phyloP scores from a whole-genome alignment of 208 protist species.

The Acanthamoeba polyphaga region DNA sequence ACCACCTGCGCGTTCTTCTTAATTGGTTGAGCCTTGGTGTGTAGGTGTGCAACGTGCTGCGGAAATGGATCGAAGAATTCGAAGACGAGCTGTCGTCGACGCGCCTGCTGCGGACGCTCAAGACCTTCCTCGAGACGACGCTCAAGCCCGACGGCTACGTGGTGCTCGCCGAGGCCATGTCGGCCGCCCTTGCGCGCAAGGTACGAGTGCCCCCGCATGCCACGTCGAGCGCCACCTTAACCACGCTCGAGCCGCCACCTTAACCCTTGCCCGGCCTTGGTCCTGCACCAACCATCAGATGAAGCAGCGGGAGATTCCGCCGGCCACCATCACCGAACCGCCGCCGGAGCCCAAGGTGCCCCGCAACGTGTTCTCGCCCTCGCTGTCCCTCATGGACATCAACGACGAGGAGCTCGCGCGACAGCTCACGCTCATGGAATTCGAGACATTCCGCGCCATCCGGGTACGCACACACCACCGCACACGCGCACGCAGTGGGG shows the following conservation, averaged over 20 bases:
- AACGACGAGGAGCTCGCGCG: conserved; percentile 85
- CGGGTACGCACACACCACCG: background rate
- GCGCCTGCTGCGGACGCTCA: conserved; percentile 15
- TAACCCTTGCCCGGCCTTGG: background rate
- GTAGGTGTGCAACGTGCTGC: conserved; percentile 81
- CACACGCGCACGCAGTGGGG: no score
- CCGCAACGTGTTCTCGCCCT: conserved; percentile 79
- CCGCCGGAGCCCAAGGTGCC: conserved; percentile 54
- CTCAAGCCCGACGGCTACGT: conserved; percentile 32
- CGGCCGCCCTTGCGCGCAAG: background rate
- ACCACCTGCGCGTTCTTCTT: no score
- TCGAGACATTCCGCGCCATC: conserved; percentile 75
- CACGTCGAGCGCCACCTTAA: background rate
- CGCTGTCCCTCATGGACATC: conserved; percentile 79
- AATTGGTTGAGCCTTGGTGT: no score
- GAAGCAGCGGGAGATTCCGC: conserved; percentile 27
- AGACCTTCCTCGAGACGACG: conserved; percentile 34
- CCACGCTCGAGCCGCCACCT: background rate
- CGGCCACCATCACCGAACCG: background rate
- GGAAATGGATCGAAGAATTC: conserved; percentile 81
- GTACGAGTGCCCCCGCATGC: background rate
- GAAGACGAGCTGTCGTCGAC: conserved; percentile 22
- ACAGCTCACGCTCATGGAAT: conserved; percentile 86
- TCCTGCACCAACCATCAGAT: background rate
- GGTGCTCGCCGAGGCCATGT: conserved; percentile 26